These are phyloP conservation scores for Niveomyces coronatus DNA, from an alignment of 2,329 filamentous ascomycete species.

Conservation along the genomic window DNA sequence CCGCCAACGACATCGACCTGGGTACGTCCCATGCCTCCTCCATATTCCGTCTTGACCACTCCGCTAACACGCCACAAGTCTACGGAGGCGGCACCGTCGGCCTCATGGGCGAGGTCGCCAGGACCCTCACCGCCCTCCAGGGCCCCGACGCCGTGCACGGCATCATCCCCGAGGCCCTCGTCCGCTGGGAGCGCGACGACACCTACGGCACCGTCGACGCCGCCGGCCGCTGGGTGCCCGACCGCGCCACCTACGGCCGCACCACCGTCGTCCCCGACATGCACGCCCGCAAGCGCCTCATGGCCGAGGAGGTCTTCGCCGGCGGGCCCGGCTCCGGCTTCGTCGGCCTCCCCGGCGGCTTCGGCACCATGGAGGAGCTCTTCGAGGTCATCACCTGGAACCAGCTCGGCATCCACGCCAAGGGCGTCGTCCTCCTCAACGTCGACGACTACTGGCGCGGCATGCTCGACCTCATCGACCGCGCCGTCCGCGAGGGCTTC, in stretches of 20 bases:
- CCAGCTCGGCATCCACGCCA: constrained; percentile 82
- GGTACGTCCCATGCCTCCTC: constrained; percentile 28
- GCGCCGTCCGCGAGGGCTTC: constrained; percentile 67
- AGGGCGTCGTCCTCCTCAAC: constrained; percentile 73
- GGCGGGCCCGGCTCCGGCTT: constrained; percentile 81
- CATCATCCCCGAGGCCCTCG: constrained; percentile 80
- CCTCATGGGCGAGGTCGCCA: constrained; percentile 89
- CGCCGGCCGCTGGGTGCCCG: constrained; percentile 48
- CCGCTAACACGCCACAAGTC: constrained; percentile 36
- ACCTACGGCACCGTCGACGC: constrained; percentile 37
- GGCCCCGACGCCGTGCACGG: constrained; percentile 81
- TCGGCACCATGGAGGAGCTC: constrained; percentile 92
- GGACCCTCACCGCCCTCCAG: constrained; percentile 71
- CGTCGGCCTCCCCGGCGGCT: constrained; percentile 79
- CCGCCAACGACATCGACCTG: constrained; percentile 68
- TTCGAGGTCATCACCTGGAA: constrained; percentile 92
- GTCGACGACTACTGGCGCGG: constrained; percentile 89
- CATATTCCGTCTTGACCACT: not conserved
- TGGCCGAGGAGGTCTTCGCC: constrained; percentile 78
- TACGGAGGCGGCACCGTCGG: constrained; percentile 93
- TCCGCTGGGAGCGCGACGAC: constrained; percentile 64
- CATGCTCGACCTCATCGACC: constrained; percentile 69
- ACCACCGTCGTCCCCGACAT: constrained; percentile 91
- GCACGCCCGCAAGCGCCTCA: constrained; percentile 90
- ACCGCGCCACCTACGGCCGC: constrained; percentile 59